Evolutionary conservation across 495 filamentous ascomycete genomes (phyloP).

Genomic region (Talaromyces borbonicus): DNA sequence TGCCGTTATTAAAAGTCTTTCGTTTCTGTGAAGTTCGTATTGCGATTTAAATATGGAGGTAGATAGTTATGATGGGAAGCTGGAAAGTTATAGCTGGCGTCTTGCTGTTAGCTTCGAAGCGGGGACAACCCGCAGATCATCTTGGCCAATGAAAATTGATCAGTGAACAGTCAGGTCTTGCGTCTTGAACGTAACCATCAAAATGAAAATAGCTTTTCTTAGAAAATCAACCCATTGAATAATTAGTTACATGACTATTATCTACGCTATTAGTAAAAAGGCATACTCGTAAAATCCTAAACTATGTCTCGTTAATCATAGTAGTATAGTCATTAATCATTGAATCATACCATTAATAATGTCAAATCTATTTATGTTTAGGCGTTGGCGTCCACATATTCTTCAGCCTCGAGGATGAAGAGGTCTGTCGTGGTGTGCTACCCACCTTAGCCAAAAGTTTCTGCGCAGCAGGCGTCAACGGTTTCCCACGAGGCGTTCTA

Average conservation of each 20-base stretch:
- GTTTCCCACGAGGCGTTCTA: constrained; percentile 12
- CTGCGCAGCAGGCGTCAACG: constrained; percentile 64
- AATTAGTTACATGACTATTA: no score
- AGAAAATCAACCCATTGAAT: no score
- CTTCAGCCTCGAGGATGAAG: constrained; percentile 29
- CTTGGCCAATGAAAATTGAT: constrained; percentile 9
- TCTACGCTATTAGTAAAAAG: no score
- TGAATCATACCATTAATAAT: no score
- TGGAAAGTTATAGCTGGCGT: constrained; percentile 1
- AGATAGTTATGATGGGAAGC: no score
- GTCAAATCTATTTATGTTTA: constrained; percentile 20
- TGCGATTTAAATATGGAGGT: no score
- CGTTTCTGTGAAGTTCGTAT: no score
- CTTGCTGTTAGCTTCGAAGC: background rate
- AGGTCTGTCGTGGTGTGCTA: constrained; percentile 26
- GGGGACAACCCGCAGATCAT: constrained; percentile 7
- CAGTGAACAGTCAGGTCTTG: no score
- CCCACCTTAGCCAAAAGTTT: constrained; percentile 63
- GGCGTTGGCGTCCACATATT: constrained; percentile 51
- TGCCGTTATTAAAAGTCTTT: no score
- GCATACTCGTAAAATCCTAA: no score
- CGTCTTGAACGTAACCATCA: no score
- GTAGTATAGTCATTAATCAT: background rate
- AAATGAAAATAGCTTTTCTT: no score
- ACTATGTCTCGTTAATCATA: background rate